These are phyloP conservation scores for Annona cherimola DNA, from an alignment of 164 flowering plant genomes.

Conservation along the genomic window DNA sequence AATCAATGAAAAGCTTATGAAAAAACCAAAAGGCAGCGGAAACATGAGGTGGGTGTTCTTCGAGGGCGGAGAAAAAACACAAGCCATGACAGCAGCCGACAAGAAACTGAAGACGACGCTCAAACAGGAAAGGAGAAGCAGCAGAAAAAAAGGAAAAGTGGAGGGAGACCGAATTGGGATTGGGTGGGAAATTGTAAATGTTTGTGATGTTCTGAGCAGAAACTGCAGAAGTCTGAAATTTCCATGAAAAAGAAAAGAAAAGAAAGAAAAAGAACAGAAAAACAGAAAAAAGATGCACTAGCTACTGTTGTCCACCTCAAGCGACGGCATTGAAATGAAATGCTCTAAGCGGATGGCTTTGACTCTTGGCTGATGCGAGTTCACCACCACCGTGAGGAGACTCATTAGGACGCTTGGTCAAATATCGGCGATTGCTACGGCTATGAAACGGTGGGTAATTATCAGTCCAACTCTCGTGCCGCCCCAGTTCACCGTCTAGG, in stretches of 20 bases:
- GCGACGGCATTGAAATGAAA: neutral
- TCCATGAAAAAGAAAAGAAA: neutral
- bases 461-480: neutral
- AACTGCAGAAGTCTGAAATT: neutral
- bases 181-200: neutral
- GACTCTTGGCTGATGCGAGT: neutral
- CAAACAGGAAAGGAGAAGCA: neutral
- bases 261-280: too few species aligned
- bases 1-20: neutral
- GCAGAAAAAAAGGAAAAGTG: neutral
- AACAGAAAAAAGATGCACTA: too few species aligned
- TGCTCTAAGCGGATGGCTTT: neutral
- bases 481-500: neutral
- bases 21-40: neutral
- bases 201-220: neutral
- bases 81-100: neutral
- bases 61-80: conserved; percentile 1
- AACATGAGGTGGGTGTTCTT: conserved; percentile 1
- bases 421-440: too few species aligned
- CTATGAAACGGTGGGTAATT: neutral
- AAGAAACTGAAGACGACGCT: neutral
- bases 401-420: too few species aligned
- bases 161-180: conserved; percentile 4
- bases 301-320: conserved; percentile 4
- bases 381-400: neutral